Evolutionary conservation across 352 stramenopile species (phyloP).

Genomic region (Globisporangium polare): DNA sequence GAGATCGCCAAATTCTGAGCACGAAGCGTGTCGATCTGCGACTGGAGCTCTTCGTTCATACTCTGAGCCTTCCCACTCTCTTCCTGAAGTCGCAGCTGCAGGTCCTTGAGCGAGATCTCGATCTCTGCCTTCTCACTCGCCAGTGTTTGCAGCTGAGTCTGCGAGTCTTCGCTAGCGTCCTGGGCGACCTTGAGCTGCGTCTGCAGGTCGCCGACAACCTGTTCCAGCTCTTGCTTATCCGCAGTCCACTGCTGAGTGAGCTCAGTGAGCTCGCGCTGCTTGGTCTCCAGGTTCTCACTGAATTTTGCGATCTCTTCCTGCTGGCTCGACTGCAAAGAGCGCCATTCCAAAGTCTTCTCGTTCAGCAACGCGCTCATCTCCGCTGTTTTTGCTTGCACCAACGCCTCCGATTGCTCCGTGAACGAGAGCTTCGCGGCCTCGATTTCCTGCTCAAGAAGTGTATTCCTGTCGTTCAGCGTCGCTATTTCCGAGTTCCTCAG

Average conservation of each 20-base stretch:
- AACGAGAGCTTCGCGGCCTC: constrained; percentile 3
- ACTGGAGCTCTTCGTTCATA: neutral
- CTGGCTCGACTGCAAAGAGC: constrained; percentile 17
- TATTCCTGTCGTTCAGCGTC: neutral
- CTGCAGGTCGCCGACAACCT: constrained; percentile 13
- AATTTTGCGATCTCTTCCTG: constrained; percentile 12
- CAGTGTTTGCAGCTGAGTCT: constrained; percentile 18
- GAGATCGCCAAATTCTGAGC: neutral
- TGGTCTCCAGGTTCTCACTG: neutral
- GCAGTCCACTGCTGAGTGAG: constrained; percentile 10
- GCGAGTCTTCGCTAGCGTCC: constrained; percentile 12
- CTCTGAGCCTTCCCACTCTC: constrained; percentile 4
- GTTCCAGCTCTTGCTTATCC: constrained; percentile 15
- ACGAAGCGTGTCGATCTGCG: constrained; percentile 6
- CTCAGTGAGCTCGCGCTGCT: constrained; percentile 11
- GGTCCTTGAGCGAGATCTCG: neutral
- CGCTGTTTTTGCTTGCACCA: neutral
- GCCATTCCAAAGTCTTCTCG: neutral
- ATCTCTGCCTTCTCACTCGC: constrained; percentile 6
- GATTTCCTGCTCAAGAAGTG: neutral
- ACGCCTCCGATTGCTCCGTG: neutral
- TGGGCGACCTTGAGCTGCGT: constrained; percentile 12
- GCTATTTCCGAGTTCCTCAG: neutral
- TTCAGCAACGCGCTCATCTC: constrained; percentile 6
- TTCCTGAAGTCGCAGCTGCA: constrained; percentile 5